Conservation (phyloP, 192 early-diverging fungal genomes). For the Dissophora ornata region DNA sequence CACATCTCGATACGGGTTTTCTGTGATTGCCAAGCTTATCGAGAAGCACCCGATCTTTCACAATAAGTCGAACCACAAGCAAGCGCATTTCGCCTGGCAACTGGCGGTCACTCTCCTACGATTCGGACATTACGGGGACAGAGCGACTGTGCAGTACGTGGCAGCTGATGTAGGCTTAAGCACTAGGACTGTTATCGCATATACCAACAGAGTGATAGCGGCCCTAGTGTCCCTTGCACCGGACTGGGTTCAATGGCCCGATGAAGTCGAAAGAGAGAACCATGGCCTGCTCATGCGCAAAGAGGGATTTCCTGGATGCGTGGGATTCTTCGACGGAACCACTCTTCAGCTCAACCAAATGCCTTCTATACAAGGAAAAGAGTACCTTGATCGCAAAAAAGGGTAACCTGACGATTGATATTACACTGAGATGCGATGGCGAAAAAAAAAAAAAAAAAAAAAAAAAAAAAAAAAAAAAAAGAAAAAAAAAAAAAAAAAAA, state of each 20-base stretch:
- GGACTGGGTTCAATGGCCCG: slow-evolving; percentile 16
- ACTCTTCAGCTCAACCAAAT: slow-evolving; percentile 5
- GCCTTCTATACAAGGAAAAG: slow-evolving; percentile 7
- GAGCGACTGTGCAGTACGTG: neutral
- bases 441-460: too few species aligned
- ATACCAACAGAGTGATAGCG: slow-evolving; percentile 11
- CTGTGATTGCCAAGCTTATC: slow-evolving; percentile 1
- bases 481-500: neutral
- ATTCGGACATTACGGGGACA: slow-evolving; percentile 7
- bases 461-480: neutral
- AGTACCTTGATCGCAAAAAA: slow-evolving; percentile 19
- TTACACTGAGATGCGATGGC: neutral
- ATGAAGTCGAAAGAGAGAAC: neutral
- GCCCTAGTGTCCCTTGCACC: neutral
- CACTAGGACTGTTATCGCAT: slow-evolving; percentile 5
- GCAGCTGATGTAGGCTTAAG: slow-evolving; percentile 4
- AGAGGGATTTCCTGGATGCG: slow-evolving; percentile 27
- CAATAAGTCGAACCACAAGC: slow-evolving; percentile 4
- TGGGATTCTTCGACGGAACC: slow-evolving; percentile 30
- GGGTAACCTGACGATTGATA: neutral
- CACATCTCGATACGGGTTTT: slow-evolving; percentile 15
- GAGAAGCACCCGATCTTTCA: slow-evolving; percentile 7
- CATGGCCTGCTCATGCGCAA: slow-evolving; percentile 12
- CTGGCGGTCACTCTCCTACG: slow-evolving; percentile 14
- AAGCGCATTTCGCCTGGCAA: slow-evolving; percentile 11